Base-by-base conservation (phyloP, 352 stramenopile species). In the Thalassiosira ordinaria region DNA sequence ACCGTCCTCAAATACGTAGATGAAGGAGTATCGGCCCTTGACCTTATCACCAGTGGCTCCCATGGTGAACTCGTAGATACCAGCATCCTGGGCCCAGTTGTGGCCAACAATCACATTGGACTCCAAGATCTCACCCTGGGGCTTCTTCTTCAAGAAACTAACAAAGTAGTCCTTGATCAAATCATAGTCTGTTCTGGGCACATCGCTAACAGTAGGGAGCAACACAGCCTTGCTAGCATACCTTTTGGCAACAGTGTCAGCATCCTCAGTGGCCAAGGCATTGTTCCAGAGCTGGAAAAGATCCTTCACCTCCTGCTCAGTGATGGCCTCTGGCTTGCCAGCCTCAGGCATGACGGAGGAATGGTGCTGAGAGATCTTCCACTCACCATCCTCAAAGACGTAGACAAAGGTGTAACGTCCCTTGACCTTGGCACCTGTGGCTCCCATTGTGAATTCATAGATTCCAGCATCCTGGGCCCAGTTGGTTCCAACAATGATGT, bases 341-440 rank as follows among this genome's bases (percentile, higher is more conserved):
- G 11, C 31, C 24, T 66, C 57, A 0, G 80, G 76, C 84, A 86
- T 85, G 6, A 80, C 52, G 8, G 62, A 80, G 24, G 71, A 82
- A 55, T 88, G 79, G 59, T 86, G 84, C 41, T 88, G 84, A 4
- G 56, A 52, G 59, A 88, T 86, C 22, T 85, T 88, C 80, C 80
- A 86, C 56, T 86, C 26, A 22, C 69, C 84, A 56, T 84, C 70
- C 52, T 85, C 80, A 24, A 70, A 75, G 13, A 71, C 59, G 41
- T 88, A 90, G 1, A 88, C 51, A 63, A 82, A 90, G 2, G 76
- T 75, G 64, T 88, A 88, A 37, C 80, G 70, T 31, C 35, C 72
- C 27, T 82, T 70, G 24, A 77, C 52, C 33, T 56, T 67, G 49
- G 60, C 13, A 49, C 49, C 18, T 5, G 44, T 52, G 5, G 18